These are phyloP conservation scores for Leptosphaerulina australis DNA, from an alignment of 2,329 filamentous ascomycete species.

Conservation along the genomic window DNA sequence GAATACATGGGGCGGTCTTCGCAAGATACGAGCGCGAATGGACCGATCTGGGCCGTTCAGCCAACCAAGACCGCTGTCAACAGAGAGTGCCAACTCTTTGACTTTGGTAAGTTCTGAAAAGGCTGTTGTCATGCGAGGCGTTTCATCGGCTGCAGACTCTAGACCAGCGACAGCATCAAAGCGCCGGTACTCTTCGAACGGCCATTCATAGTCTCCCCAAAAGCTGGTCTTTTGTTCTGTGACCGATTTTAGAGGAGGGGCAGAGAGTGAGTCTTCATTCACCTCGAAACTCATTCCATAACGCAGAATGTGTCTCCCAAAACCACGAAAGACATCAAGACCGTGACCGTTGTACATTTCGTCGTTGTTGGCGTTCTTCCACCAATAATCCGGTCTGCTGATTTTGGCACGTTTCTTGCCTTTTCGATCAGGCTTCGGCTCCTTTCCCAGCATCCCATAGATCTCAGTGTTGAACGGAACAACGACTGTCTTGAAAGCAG, in stretches of 20 bases:
- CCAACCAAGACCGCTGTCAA: conserved; percentile 72
- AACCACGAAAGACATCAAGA: conserved; percentile 66
- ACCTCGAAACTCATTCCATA: conserved; percentile 74
- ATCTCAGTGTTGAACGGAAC: conserved; percentile 70
- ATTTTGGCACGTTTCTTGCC: conserved; percentile 43
- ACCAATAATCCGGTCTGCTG: conserved; percentile 41
- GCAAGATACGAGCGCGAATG: conserved; percentile 55
- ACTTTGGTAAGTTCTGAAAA: conserved; percentile 63
- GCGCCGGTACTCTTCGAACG: conserved; percentile 63
- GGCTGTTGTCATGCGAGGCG: conserved; percentile 64
- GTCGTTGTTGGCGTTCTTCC: conserved; percentile 52
- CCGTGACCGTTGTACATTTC: conserved; percentile 62
- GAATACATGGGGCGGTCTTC: conserved; percentile 55
- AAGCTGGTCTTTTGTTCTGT: conserved; percentile 63
- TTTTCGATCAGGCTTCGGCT: conserved; percentile 43
- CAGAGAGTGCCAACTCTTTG: conserved; percentile 68
- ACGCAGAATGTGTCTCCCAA: conserved; percentile 64
- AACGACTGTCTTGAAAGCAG: conserved; percentile 67
- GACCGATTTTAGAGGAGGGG: conserved; percentile 62
- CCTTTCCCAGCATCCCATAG: conserved; percentile 59
- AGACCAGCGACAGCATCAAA: conserved; percentile 65
- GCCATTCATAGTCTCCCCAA: conserved; percentile 71
- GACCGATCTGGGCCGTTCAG: conserved; percentile 66
- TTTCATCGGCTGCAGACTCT: conserved; percentile 69
- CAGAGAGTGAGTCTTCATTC: conserved; percentile 58